Base-by-base conservation (phyloP, 2,329 filamentous ascomycete genomes). In the Aspergillus costaricaensis region DNA sequence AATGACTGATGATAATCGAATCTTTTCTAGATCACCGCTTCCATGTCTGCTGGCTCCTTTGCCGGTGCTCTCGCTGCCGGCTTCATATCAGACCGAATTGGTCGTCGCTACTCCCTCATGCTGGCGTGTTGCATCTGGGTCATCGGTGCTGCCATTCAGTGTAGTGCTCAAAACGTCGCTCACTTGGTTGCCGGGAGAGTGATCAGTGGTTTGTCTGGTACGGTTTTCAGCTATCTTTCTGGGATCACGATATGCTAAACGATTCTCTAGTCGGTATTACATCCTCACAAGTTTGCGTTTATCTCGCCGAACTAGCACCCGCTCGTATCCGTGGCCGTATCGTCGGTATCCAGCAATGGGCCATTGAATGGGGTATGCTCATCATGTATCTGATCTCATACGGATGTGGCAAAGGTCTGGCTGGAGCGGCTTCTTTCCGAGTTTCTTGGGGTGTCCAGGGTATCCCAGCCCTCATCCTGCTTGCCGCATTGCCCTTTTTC, bases 11-110 rank as follows among this genome's bases (percentile, higher is more conserved):
- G 4, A 14, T 9, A 4, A 17, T 3, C 19, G 23, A 1, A 15
- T 17, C 25, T 4, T 4, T 15, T 21, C 83, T 72, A 80, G 77
- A 90, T 91, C 69, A 88, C 86, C 0, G 88, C 89, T 21, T 80
- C 87, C 52, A 91, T 91, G 87, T 85, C 88, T 21, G 88, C 83
- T 56, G 89, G 89, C 36, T 91, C 88, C 0, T 90, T 86, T 78
- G 74, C 88, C 23, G 88, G 87, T 62, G 85, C 88, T 44, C 74
- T 77, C 14, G 67, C 62, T 23, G 74, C 75, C n/a, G 76, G 74
- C 17, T 71, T 67, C 4, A 53, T 77, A 23, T 76, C 75, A 1
- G 76, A 79, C 57, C 56, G 59, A 19, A 64, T 75, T 12, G 76
- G 76, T 32, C 76, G 76, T 56, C 71, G 82, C 55, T 75, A 70